These are phyloP conservation scores for Knufia petricola DNA, from an alignment of 2,329 filamentous ascomycete genomes.

Conservation along the genomic window DNA sequence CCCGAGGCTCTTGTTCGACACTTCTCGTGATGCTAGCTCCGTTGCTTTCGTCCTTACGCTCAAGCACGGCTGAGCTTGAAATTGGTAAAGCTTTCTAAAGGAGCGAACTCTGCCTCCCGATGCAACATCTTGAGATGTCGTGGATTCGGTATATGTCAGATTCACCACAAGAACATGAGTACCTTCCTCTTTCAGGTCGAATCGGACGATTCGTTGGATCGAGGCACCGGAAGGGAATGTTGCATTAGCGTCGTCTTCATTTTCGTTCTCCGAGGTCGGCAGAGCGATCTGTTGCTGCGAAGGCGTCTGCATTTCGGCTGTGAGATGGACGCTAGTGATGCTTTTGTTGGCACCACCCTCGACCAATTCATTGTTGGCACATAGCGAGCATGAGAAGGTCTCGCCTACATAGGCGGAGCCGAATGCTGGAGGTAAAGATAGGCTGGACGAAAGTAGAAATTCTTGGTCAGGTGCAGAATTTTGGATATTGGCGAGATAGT, in stretches of 20 bases:
- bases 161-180: conserved; percentile 89
- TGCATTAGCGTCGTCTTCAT: conserved; percentile 38
- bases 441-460: conserved; percentile 43
- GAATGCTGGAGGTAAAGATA: conserved; percentile 84
- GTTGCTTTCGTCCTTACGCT: conserved; percentile 86
- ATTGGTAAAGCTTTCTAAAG: conserved; percentile 93
- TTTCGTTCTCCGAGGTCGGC: conserved; percentile 30
- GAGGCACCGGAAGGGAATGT: conserved; percentile 53
- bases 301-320: conserved; percentile 93
- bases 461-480: conserved; percentile 47
- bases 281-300: conserved; percentile 61
- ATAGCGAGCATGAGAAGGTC: conserved; percentile 86
- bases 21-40: conserved; percentile 42
- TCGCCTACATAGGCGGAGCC: conserved; percentile 93
- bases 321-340: conserved; percentile 69
- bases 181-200: conserved; percentile 87
- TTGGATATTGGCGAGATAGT: conserved; percentile 40
- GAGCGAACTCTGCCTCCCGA: conserved; percentile 61
- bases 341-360: conserved; percentile 33
- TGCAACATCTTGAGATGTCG: conserved; percentile 37
- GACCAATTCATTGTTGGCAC: conserved; percentile 77
- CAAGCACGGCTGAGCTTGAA: conserved; percentile 80
- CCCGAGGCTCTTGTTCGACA: conserved; percentile 36
- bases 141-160: conserved; percentile 85
- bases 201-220: conserved; percentile 70